Base-by-base conservation (phyloP, 2,329 filamentous ascomycete genomes). In the Microcyclospora pomicola region DNA sequence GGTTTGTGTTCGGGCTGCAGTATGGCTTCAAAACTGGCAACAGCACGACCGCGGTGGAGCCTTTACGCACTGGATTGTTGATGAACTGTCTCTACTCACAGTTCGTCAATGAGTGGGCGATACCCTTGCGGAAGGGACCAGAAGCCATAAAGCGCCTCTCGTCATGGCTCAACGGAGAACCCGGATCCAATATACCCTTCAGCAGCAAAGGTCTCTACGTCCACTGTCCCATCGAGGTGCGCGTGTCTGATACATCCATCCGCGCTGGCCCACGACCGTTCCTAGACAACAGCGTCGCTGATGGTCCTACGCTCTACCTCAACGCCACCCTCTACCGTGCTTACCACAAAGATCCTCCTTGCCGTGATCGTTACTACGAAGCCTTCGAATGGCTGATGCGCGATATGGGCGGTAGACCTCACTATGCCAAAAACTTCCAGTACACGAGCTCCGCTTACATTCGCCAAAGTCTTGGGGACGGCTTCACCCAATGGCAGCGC, bases 1-100 rank as follows among this genome's bases (percentile, higher is more conserved):
- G 86, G 82, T 88, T 95, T 58, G 82, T 96, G 39, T 95, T 95
- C 52, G 86, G 87, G 50, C 85, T 96, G 82, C 87, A 96, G 60
- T 96, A 95, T 58, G 88, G 88, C 36, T 95, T 95, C 69, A 68
- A 68, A 27, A 73, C 83, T 43, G 77, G 76, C 35, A 71, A 69
- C 2, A 69, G 71, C 37, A 80, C 76, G 31, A 69, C 71, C n/a
- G 88, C 81, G 5, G 74, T 95, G 13, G 82, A 95, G 60, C 77
- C 80, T 15, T 82, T 81, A 45, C 76, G 81, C 42, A 68, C 80
- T 46, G 88, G 86, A 10, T 72, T 96, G 33, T 69, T 95, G 37
- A 88, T 98, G 82, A 91, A 98, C 65, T 98, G 91, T 54, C 73
- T 96, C 5, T 98, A 95, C 67, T 88, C 82, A n/a, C 91, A 98